These are phyloP conservation scores for Chalciporus piperatus DNA, from an alignment of 768 basidiomycete genomes.

Conservation along the genomic window DNA sequence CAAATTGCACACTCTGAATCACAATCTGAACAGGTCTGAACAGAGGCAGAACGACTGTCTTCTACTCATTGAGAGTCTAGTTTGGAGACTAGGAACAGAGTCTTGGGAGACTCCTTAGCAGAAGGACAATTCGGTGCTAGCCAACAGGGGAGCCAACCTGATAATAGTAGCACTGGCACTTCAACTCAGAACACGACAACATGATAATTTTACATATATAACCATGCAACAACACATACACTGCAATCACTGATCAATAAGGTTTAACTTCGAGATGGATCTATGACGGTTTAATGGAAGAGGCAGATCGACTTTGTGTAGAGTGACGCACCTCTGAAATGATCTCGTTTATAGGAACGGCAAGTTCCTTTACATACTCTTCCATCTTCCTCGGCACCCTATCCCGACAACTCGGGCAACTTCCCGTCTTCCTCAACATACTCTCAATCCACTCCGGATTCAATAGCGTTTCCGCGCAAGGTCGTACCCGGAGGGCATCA, in stretches of 20 bases:
- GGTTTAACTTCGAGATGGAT: conserved; percentile 29
- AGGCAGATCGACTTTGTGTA: neutral
- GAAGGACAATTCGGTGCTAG: neutral
- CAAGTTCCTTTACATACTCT: conserved; percentile 28
- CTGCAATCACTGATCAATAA: conserved; percentile 22
- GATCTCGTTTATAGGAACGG: conserved; percentile 26
- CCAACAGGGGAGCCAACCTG: too few relatives aligned
- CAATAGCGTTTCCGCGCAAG: conserved; percentile 29
- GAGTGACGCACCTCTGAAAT: conserved; percentile 26
- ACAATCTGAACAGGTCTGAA: too few relatives aligned
- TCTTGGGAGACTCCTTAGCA: too few relatives aligned
- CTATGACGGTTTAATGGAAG: conserved; percentile 7
- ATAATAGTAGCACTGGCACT: too few relatives aligned
- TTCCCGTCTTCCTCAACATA: conserved; percentile 30
- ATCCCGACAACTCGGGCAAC: conserved; percentile 28
- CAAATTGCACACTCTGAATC: too few relatives aligned
- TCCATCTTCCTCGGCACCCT: conserved; percentile 30
- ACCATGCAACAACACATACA: conserved; percentile 8
- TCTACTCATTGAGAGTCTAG: too few relatives aligned
- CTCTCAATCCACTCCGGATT: conserved; percentile 31
- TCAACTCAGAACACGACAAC: neutral
- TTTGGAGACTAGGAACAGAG: too few relatives aligned
- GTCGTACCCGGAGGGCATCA: conserved; percentile 30
- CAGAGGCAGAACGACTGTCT: too few relatives aligned
- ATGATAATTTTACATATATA: conserved; percentile 5